Percentiles rank a stretch among this genome's conserved stretches.
These are phyloP conservation scores for Xylariaceae sp. DNA, from an alignment of 2,329 filamentous ascomycete species.

Conservation along the genomic window DNA sequence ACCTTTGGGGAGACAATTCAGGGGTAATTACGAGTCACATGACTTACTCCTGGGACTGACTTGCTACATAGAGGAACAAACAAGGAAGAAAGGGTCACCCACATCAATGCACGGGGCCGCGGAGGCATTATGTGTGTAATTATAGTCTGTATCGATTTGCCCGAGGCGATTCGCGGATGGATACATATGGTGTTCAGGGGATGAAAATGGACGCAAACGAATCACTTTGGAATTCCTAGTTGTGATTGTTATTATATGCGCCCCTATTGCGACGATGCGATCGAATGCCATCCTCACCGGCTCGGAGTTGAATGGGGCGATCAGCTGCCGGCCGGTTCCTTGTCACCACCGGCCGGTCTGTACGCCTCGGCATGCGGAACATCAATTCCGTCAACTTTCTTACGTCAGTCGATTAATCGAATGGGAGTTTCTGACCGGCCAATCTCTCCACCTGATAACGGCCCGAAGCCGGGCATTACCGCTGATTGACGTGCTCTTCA, in stretches of 20 bases:
- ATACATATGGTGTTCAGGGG: slow-evolving; percentile 21
- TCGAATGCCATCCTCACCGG: background rate
- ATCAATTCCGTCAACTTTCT: background rate
- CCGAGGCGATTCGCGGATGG: slow-evolving; percentile 15
- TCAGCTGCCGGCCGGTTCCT: slow-evolving; percentile 3
- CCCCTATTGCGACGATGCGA: background rate
- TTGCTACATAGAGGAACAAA: slow-evolving; percentile 1
- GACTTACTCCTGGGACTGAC: background rate
- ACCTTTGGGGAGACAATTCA: background rate
- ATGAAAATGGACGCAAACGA: slow-evolving; percentile 20
- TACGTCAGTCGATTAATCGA: slow-evolving; percentile 13
- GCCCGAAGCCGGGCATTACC: no score
- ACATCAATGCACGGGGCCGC: slow-evolving; percentile 16
- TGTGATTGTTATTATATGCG: background rate
- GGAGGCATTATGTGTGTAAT: slow-evolving; percentile 28
- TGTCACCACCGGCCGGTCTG: no score
- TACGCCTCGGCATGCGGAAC: slow-evolving; percentile 5
- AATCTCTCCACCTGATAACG: no score
- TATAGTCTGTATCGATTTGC: slow-evolving; percentile 29
- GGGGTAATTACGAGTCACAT: background rate
- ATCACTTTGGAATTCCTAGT: slow-evolving; percentile 12
- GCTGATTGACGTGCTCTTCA: no score
- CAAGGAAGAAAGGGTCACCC: slow-evolving; percentile 13
- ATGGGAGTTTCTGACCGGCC: background rate
- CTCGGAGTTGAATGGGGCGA: slow-evolving; percentile 9